phyloP scores from a whole-genome alignment of 2,329 filamentous ascomycete genomes.

The Calonectria multiphialidica region DNA sequence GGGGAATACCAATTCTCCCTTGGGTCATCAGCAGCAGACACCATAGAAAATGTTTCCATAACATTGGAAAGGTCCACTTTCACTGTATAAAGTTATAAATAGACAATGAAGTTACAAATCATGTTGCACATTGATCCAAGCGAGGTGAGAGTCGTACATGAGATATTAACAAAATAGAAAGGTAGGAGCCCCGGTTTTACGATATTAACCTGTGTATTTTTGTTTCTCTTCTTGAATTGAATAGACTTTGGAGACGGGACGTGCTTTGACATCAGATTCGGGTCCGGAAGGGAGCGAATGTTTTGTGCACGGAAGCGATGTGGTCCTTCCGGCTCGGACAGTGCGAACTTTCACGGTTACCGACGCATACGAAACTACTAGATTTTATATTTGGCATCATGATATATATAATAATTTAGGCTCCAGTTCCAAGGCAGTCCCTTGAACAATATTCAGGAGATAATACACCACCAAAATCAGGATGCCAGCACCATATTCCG shows the following conservation, averaged over 20 bases:
- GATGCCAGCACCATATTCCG: slow-evolving; percentile 31
- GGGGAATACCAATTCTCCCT: slow-evolving; percentile 44
- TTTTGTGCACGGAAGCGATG: neutral
- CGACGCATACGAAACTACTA: neutral
- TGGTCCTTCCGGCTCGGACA: neutral
- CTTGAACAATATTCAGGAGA: neutral
- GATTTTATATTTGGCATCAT: neutral
- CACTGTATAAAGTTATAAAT: neutral
- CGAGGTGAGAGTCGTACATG: too few species aligned
- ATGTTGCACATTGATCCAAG: too few species aligned
- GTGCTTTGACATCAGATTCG: neutral
- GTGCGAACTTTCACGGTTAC: too few species aligned
- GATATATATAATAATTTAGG: neutral
- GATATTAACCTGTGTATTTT: neutral
- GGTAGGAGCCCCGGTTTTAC: neutral
- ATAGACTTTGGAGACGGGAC: neutral
- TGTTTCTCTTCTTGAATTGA: neutral
- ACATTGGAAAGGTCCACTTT: neutral
- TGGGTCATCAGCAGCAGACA: slow-evolving; percentile 42
- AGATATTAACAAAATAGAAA: neutral
- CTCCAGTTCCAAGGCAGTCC: too few species aligned
- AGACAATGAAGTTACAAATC: neutral
- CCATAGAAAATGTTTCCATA: neutral
- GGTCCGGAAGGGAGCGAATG: neutral
- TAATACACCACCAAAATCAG: neutral